phyloP scores from a whole-genome alignment of 2,329 filamentous ascomycete genomes.

The Coccinonectria pachysandricola region DNA sequence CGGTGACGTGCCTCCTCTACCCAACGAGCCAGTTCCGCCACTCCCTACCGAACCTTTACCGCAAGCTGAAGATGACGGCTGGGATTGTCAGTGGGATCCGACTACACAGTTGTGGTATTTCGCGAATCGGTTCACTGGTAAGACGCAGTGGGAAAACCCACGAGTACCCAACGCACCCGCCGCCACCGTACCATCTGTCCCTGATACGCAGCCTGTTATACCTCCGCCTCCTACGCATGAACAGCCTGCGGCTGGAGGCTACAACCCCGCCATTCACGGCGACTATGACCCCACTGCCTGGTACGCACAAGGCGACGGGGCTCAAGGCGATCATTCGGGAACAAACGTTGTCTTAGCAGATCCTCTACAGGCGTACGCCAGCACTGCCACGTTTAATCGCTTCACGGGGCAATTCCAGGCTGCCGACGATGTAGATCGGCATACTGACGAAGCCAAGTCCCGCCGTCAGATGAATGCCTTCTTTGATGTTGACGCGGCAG shows the following conservation, averaged over 20 bases:
- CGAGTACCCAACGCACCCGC: conserved; percentile 46
- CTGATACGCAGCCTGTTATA: conserved; percentile 13
- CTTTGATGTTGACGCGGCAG: conserved; percentile 92
- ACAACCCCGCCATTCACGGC: conserved; percentile 93
- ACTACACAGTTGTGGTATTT: conserved; percentile 66
- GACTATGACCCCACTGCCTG: conserved; percentile 94
- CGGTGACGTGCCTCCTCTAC: conserved; percentile 25
- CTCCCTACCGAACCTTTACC: conserved; percentile 34
- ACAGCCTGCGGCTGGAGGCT: conserved; percentile 54
- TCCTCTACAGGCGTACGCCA: conserved; percentile 46
- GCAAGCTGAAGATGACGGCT: conserved; percentile 60
- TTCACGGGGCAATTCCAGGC: conserved; percentile 79
- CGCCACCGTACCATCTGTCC: conserved; percentile 19
- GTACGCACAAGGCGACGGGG: conserved; percentile 58
- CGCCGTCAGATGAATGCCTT: conserved; percentile 83
- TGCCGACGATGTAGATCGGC: conserved; percentile 57
- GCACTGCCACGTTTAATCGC: conserved; percentile 75
- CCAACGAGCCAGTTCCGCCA: conserved; percentile 28
- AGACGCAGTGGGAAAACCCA: conserved; percentile 79
- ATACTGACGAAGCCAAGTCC: conserved; percentile 81
- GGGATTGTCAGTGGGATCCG: conserved; percentile 71
- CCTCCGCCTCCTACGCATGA: conserved; percentile 26
- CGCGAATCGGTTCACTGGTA: conserved; percentile 67
- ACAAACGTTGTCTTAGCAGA: conserved; percentile 22
- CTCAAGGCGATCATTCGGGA: conserved; percentile 19